Evolutionary conservation across 495 filamentous ascomycete species (phyloP), one percentile per base, ranked within the genome.

Genomic region (Hypoxylon cercidicola): DNA sequence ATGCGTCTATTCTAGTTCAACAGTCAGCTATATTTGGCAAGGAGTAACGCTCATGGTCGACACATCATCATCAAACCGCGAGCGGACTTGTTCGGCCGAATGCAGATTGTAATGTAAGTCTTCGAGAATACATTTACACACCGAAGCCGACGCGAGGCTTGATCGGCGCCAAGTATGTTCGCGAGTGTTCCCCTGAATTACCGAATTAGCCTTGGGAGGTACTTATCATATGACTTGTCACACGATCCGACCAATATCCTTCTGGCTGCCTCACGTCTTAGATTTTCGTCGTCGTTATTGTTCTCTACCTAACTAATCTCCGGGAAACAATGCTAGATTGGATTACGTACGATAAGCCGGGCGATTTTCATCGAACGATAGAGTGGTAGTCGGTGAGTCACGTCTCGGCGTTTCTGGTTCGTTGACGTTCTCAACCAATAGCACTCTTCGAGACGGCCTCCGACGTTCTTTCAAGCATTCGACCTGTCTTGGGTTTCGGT

Each of bases 81-180:
- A 32, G 35, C 15, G n/a, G 3, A 3, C 52, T 9, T 32, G 55
- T 61, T 56, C 46, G 63, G 56, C 63, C 63, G 63, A 47, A 30
- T 57, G 56, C 63, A 66, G 41, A 10, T 55, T 37, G 32, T 30
- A 20, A 46, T 23, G 45, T 34, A 20, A 40, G 13, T 37, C 23
- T 52, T 37, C 18, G 30, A 50, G 15, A 30, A 21, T 28, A 20
- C 21, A 34, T 37, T 54, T 21, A 21, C 54, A 59, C 47, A 55
- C 34, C 35, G 25, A 56, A 52, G 23, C 30, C 25, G 39, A 47
- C 46, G 39, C 21, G 30, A 9, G 19, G 16, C 28, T 11, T 43
- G 3, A 32, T 43, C 18, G 32, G 32, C 25, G 15, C 39, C 15
- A 16, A 28, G 25, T 7, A 28, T 28, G 12, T 16, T 16, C 1